Conservation (phyloP, 1,284 basidiomycete species). For the Ustilago trichophora region DNA sequence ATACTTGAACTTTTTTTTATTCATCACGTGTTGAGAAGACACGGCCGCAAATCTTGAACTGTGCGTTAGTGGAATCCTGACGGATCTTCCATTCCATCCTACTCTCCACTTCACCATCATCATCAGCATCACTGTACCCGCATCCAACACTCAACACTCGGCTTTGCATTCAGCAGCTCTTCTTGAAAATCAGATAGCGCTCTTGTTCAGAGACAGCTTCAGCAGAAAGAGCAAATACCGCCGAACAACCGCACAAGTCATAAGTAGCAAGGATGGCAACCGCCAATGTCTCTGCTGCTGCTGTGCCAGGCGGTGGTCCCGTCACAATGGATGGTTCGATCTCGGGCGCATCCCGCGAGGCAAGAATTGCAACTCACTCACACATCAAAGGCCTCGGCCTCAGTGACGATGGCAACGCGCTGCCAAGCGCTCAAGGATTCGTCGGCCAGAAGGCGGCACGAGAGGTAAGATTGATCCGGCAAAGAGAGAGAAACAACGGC, state of each 20-base stretch:
- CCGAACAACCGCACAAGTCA: too few species aligned
- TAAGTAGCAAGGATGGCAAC: conserved; percentile 21
- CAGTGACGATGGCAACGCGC: conserved; percentile 82
- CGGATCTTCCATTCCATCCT: too few species aligned
- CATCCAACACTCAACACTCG: too few species aligned
- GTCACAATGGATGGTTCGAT: conserved; percentile 33
- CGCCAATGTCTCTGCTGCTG: conserved; percentile 17
- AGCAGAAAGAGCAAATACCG: too few species aligned
- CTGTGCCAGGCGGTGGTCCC: conserved; percentile 28
- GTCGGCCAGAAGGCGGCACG: conserved; percentile 88
- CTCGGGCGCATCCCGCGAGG: conserved; percentile 47
- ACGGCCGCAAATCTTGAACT: conserved; percentile 17
- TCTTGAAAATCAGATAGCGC: too few species aligned
- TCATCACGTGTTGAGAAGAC: conserved; percentile 17
- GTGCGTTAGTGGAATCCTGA: conserved; percentile 12
- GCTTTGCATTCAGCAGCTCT: too few species aligned
- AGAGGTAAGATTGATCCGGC: conserved; percentile 73
- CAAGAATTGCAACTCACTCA: conserved; percentile 84
- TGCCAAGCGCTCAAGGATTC: conserved; percentile 78
- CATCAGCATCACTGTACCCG: not conserved
- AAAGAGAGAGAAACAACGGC: not conserved
- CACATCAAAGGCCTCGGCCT: conserved; percentile 96
- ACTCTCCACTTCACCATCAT: conserved; percentile 5
- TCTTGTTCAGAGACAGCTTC: too few species aligned
- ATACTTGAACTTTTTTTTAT: too few species aligned